Percentiles rank a stretch among this genome's conserved stretches.
These are phyloP conservation scores for Papilionanthe hybrid DNA, from an alignment of 116 monocot species.

Conservation along the genomic window DNA sequence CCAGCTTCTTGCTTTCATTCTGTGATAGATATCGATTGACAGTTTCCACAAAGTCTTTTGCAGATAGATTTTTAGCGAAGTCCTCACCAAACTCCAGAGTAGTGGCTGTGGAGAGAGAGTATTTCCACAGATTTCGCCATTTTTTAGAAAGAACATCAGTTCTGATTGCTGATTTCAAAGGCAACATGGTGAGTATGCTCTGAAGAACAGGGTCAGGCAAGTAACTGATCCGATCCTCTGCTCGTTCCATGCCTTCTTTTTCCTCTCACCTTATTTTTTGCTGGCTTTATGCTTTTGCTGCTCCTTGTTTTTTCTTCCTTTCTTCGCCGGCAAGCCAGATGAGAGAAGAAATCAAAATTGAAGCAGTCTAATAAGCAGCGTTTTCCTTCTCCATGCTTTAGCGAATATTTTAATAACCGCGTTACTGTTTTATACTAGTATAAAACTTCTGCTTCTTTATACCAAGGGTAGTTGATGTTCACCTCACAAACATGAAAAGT, in stretches of 20 bases:
- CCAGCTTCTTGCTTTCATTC: conserved; percentile 14
- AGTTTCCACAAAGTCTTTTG: conserved; percentile 14
- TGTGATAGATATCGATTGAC: conserved; percentile 29
- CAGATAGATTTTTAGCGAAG: conserved; percentile 26
- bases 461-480: no score
- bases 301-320: no score
- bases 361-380: no score
- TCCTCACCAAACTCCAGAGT: conserved; percentile 26
- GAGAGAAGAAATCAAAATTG: no score
- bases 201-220: conserved; percentile 34
- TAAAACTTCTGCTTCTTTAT: no score
- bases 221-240: conserved; percentile 31
- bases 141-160: conserved; percentile 33
- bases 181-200: conserved; percentile 15
- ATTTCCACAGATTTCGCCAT: conserved; percentile 32
- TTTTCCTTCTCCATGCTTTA: no score
- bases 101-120: conserved; percentile 19
- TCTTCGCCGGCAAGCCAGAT: no score
- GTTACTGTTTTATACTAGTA: no score
- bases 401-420: no score
- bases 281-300: neutral
- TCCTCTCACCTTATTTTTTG: neutral
- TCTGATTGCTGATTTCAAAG: conserved; percentile 20
- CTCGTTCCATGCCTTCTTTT: conserved; percentile 14
- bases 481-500: no score